Evolutionary conservation across 1,284 basidiomycete species (phyloP).

Genomic region (Cerioporus squamosus): DNA sequence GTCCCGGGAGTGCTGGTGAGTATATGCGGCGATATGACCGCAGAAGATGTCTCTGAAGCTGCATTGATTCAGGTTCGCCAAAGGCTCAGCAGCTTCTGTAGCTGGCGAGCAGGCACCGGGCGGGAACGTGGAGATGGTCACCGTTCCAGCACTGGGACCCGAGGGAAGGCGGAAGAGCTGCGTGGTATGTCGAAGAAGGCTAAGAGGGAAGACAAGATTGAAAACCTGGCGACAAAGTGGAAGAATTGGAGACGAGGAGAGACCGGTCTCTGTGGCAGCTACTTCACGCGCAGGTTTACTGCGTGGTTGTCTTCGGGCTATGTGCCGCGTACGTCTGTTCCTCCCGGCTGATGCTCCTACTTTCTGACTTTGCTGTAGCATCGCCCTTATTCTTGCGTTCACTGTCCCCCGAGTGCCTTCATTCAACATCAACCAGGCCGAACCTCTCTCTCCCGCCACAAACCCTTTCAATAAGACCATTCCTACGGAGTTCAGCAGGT

Average conservation of each 20-base stretch:
- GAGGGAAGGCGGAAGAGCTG: constrained; percentile 83
- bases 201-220: constrained; percentile 59
- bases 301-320: constrained; percentile 70
- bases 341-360: neutral
- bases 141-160: constrained; percentile 84
- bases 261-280: constrained; percentile 65
- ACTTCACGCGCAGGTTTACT: constrained; percentile 72
- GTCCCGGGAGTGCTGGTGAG: constrained; percentile 14
- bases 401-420: constrained; percentile 79
- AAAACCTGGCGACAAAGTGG: constrained; percentile 51
- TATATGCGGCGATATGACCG: neutral
- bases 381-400: constrained; percentile 74
- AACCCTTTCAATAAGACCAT: constrained; percentile 57
- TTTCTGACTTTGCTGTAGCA: constrained; percentile 44
- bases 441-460: constrained; percentile 64
- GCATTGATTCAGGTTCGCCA: constrained; percentile 15
- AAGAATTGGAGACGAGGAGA: constrained; percentile 35
- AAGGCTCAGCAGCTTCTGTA: constrained; percentile 32
- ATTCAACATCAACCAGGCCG: constrained; percentile 61
- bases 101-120: constrained; percentile 42
- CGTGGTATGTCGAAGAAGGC: constrained; percentile 74
- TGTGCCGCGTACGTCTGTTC: constrained; percentile 60
- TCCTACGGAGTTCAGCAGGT: constrained; percentile 66
- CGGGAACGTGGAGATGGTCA: constrained; percentile 76
- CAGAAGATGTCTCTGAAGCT: constrained; percentile 34